phyloP scores from a whole-genome alignment of 805 yeast species.

The Tetrapisispora pingtungensis region DNA sequence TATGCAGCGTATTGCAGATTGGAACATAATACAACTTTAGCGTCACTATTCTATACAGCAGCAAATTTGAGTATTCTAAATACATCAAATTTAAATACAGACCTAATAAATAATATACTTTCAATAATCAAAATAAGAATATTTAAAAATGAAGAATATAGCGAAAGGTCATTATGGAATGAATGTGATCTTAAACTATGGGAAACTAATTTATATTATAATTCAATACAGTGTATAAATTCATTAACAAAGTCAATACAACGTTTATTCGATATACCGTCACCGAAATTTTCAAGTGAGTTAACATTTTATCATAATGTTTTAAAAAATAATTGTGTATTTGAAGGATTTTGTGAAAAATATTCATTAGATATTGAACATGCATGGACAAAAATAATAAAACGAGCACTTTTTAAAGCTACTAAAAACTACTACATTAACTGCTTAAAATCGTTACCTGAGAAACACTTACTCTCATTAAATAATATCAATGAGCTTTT shows the following conservation, averaged over 20 bases:
- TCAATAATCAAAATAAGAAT: conserved; percentile 22
- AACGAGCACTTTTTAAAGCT: conserved; percentile 29
- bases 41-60: conserved; percentile 43
- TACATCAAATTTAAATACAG: conserved; percentile 25
- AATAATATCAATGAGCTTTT: conserved; percentile 49
- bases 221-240: conserved; percentile 39
- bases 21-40: conserved; percentile 36
- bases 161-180: conserved; percentile 31
- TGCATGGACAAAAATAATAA: conserved; percentile 35
- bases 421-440: conserved; percentile 38
- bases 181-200: conserved; percentile 41
- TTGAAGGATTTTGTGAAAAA: conserved; percentile 11
- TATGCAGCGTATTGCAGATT: conserved; percentile 53
- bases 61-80: conserved; percentile 31
- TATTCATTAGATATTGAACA: background rate
- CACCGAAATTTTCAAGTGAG: conserved; percentile 52
- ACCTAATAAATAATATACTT: conserved; percentile 28
- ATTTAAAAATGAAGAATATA: conserved; percentile 13
- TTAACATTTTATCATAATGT: conserved; percentile 40
- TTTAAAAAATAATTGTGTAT: conserved; percentile 38
- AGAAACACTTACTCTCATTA: conserved; percentile 43
- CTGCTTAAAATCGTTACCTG: conserved; percentile 43
- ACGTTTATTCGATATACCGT: conserved; percentile 33
- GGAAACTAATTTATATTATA: conserved; percentile 35
- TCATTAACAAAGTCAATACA: conserved; percentile 36